Evolutionary conservation across 2,329 filamentous ascomycete species (phyloP), one percentile per base, ranked within the genome.

Genomic region (Calonectria naviculata): DNA sequence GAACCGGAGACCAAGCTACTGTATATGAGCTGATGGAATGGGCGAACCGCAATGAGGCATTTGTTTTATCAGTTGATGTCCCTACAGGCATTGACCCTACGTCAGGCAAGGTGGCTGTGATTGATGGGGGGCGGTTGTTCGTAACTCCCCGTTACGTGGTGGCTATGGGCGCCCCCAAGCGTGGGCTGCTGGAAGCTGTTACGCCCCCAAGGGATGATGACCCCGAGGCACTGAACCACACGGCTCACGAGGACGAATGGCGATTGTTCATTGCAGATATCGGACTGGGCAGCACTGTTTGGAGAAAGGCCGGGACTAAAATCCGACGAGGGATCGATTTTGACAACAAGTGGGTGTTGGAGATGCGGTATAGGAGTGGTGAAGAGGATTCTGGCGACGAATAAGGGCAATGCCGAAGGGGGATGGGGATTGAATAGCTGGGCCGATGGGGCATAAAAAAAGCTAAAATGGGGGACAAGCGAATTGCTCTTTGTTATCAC

Each of bases 11-110:
- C 75, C 94, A 97, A 80, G 92, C 93, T 4, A 93, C 93, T 0
- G 94, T 95, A 0, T 95, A 97, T 79, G 93, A 97, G 79, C 90
- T 98, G 79, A 97, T 98, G 78, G 93, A 95, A 73, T 98, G 95
- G 95, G 93, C 95, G 3, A 98, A 98, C 80, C 93, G 95, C 74
- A 94, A 93, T 80, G 94, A 95, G 74, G 92, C 95, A 0, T 92
- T 93, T 69, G 93, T 97, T 4, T 85, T 99, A 24, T 94, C 95
- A 0, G 90, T 99, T n/a, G 96, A 98, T 80, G 91, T 97, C 7
- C 97, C 97, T 0, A 96, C 94, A 0, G 97, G 97, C 6, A 91
- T 98, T 61, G 95, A 96, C 74, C 94, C 94, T 3, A 91, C 92
- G 0, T 92, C 91, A 44, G 95, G 95, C 78, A 89, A 89, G 80